A percentile compares a stretch with the other conserved stretches of the same genome.
These are phyloP conservation scores for Aspergillus cejpii DNA, from an alignment of 2,329 filamentous ascomycete genomes.

Conservation along the genomic window DNA sequence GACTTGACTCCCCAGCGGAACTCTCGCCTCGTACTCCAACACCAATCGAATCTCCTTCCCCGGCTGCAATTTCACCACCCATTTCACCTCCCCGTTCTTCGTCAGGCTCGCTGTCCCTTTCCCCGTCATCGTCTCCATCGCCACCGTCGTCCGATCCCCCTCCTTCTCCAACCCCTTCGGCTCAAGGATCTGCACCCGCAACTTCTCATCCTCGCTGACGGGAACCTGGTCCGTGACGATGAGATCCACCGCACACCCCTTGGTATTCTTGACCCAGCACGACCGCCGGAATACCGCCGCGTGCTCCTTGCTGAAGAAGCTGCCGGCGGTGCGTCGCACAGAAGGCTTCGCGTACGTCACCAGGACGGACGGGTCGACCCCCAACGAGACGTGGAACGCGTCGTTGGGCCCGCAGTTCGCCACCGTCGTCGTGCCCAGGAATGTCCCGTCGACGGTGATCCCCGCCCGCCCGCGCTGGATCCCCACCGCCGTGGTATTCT, in stretches of 20 bases:
- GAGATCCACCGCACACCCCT: constrained; percentile 22
- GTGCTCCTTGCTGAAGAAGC: constrained; percentile 30
- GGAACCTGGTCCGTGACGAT: constrained; percentile 31
- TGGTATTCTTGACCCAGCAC: constrained; percentile 30
- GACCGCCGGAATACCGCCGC: constrained; percentile 26
- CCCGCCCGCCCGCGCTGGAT: constrained; percentile 25
- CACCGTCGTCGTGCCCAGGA: constrained; percentile 25
- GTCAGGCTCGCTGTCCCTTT: constrained; percentile 49
- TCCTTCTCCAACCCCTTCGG: constrained; percentile 25
- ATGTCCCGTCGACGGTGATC: constrained; percentile 26
- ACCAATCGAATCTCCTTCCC: constrained; percentile 52
- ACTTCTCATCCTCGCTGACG: constrained; percentile 27
- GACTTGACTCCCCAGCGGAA: constrained; percentile 39
- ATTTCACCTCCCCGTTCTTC: constrained; percentile 53
- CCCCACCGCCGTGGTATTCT: constrained; percentile 32
- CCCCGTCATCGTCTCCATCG: constrained; percentile 46
- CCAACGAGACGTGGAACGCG: constrained; percentile 28
- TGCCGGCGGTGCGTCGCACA: constrained; percentile 21
- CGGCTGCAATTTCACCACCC: constrained; percentile 54
- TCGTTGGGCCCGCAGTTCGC: constrained; percentile 23
- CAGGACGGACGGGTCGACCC: constrained; percentile 28
- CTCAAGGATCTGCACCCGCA: constrained; percentile 25
- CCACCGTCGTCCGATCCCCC: constrained; percentile 14
- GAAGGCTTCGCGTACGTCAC: constrained; percentile 28
- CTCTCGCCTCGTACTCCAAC: constrained; percentile 56